Conservation (phyloP, 1,284 basidiomycete species). For the Trametes hirsuta region DNA sequence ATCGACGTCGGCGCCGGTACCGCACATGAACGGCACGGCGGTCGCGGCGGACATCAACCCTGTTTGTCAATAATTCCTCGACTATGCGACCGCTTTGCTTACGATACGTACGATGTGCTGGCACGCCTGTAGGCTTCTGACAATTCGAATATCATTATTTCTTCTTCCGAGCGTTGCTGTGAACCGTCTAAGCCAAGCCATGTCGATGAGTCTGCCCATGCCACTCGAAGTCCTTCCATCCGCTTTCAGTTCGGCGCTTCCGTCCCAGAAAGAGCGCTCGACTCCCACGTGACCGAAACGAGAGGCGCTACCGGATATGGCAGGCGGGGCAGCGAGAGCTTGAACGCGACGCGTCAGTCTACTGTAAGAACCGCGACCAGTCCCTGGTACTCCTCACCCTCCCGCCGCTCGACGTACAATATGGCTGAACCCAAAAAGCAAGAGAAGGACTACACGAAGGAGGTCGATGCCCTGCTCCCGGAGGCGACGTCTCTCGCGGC, state of each 20-base stretch:
- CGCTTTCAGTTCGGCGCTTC: slow-evolving; percentile 21
- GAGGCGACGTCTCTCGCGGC: slow-evolving; percentile 57
- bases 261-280: slow-evolving; percentile 1
- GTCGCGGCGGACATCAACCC: slow-evolving; percentile 38
- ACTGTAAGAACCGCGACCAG: slow-evolving; percentile 36
- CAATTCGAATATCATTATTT: slow-evolving; percentile 31
- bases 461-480: slow-evolving; percentile 67
- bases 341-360: slow-evolving; percentile 70
- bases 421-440: slow-evolving; percentile 83
- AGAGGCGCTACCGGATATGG: slow-evolving; percentile 20
- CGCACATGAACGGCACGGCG: slow-evolving; percentile 23
- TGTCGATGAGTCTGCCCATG: background rate
- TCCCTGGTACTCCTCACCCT: slow-evolving; percentile 32
- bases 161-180: background rate
- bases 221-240: background rate
- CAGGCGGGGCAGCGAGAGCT: slow-evolving; percentile 31
- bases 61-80: slow-evolving; percentile 54
- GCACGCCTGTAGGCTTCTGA: slow-evolving; percentile 48
- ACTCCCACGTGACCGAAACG: slow-evolving; percentile 28
- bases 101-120: slow-evolving; percentile 46
- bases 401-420: slow-evolving; percentile 27
- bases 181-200: background rate
- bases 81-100: slow-evolving; percentile 44
- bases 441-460: slow-evolving; percentile 75
- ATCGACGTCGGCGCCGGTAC: background rate